A percentile compares a stretch with the other conserved stretches of the same genome.
Evolutionary conservation across 768 basidiomycete species (phyloP).

Genomic region (Grammothele lineata): DNA sequence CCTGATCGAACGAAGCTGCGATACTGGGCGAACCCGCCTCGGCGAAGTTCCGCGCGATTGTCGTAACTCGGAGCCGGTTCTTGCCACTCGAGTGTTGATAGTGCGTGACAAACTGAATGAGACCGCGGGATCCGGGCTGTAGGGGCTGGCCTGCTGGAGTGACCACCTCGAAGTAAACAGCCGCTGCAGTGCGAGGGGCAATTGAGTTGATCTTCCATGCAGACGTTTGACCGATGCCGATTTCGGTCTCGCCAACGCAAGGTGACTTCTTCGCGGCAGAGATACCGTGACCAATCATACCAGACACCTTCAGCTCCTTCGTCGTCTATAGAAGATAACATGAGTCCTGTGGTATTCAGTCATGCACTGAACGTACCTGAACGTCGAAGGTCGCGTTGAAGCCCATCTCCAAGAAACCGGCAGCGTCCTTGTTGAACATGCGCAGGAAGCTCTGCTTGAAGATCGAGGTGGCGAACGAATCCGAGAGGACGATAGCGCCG

Average conservation of each 20-base stretch:
- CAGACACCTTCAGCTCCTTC: slow-evolving; percentile 97
- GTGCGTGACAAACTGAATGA: slow-evolving; percentile 98
- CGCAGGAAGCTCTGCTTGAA: slow-evolving; percentile 98
- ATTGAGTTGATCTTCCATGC: slow-evolving; percentile 97
- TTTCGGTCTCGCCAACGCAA: slow-evolving; percentile 98
- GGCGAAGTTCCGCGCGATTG: slow-evolving; percentile 95
- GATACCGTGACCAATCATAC: slow-evolving; percentile 95
- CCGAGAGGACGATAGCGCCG: slow-evolving; percentile 92
- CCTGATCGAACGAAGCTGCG: slow-evolving; percentile 94
- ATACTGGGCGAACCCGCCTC: slow-evolving; percentile 95
- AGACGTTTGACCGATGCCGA: slow-evolving; percentile 97
- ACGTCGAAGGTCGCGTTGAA: slow-evolving; percentile 99
- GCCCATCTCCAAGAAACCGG: slow-evolving; percentile 92
- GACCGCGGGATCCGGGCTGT: slow-evolving; percentile 83
- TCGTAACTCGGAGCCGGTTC: slow-evolving; percentile 93
- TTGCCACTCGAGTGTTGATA: slow-evolving; percentile 98
- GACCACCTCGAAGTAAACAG: slow-evolving; percentile 97
- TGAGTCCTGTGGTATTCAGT: slow-evolving; percentile 99
- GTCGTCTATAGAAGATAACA: slow-evolving; percentile 82
- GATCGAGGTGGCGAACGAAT: slow-evolving; percentile 95
- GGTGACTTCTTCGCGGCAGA: slow-evolving; percentile 95
- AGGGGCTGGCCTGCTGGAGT: slow-evolving; percentile 94
- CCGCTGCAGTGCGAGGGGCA: slow-evolving; percentile 81
- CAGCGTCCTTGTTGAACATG: slow-evolving; percentile 87
- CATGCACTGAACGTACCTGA: slow-evolving; percentile 72